Percentiles rank a stretch among this genome's conserved stretches.
These are phyloP conservation scores for Ophiostoma montium DNA, from an alignment of 2,329 filamentous ascomycete genomes.

Conservation along the genomic window DNA sequence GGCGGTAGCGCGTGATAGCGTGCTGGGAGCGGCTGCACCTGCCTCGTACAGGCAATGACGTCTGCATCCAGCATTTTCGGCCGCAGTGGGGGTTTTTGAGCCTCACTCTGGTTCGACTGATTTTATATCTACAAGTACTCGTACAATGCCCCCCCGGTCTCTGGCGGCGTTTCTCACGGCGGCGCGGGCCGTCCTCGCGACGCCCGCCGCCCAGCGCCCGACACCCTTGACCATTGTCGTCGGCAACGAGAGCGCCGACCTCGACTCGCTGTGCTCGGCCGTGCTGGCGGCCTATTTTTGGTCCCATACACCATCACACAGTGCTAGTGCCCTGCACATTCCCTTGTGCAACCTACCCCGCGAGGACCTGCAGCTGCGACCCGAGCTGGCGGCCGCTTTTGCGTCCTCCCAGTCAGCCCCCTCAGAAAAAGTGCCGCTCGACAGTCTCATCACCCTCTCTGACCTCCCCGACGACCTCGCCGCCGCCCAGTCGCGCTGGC, in stretches of 20 bases:
- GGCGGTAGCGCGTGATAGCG: too few relatives aligned
- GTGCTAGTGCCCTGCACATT: slow-evolving; percentile 41
- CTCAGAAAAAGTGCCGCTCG: too few relatives aligned
- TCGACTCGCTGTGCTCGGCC: slow-evolving; percentile 66
- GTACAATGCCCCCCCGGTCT: slow-evolving; percentile 18
- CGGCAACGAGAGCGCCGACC: slow-evolving; percentile 62
- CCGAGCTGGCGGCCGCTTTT: slow-evolving; percentile 50
- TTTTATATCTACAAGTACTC: background rate
- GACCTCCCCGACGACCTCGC: slow-evolving; percentile 32
- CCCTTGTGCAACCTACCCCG: slow-evolving; percentile 59
- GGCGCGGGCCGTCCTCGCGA: slow-evolving; percentile 32
- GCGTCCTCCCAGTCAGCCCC: slow-evolving; percentile 26
- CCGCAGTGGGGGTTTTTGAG: background rate
- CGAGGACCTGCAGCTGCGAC: slow-evolving; percentile 54
- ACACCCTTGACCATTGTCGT: slow-evolving; percentile 46
- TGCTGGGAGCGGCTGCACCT: too few relatives aligned
- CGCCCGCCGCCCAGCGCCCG: slow-evolving; percentile 27
- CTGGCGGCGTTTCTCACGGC: slow-evolving; percentile 36
- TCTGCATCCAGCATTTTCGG: background rate
- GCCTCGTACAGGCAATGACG: background rate
- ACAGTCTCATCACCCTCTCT: slow-evolving; percentile 49
- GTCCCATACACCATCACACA: slow-evolving; percentile 33
- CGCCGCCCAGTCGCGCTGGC: slow-evolving; percentile 48
- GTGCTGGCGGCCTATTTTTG: slow-evolving; percentile 62
- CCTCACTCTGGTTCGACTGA: background rate